These are phyloP conservation scores for Scalesia atractyloides DNA, from an alignment of 129 eudicot species.

Conservation along the genomic window DNA sequence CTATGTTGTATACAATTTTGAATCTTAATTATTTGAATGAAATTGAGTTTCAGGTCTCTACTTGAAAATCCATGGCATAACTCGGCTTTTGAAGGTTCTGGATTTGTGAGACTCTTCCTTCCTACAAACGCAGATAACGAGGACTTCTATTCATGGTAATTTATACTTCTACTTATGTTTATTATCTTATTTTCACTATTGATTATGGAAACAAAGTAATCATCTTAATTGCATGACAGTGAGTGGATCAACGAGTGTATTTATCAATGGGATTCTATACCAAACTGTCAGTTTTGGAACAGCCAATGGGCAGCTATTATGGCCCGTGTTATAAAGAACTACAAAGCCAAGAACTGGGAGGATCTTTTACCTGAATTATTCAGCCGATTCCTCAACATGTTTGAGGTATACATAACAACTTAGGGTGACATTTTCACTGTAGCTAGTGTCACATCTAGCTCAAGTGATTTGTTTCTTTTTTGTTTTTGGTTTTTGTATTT, in stretches of 20 bases:
- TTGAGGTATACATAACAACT: conserved; percentile 54
- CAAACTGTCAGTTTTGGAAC: conserved; percentile 97
- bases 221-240: conserved; percentile 42
- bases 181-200: not conserved
- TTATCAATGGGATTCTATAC: conserved; percentile 81
- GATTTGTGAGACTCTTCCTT: conserved; percentile 90
- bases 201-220: conserved; percentile 14
- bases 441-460: too few relatives aligned
- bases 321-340: conserved; percentile 92
- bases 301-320: conserved; percentile 95
- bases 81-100: conserved; percentile 92
- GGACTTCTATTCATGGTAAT: conserved; percentile 87
- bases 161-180: conserved; percentile 4
- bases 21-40: conserved; percentile 2
- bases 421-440: too few relatives aligned
- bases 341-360: conserved; percentile 67
- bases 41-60: conserved; percentile 55
- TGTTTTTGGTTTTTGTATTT: too few relatives aligned
- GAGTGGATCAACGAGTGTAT: conserved; percentile 65
- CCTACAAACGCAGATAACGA: conserved; percentile 78
- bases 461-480: too few relatives aligned
- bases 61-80: conserved; percentile 99
- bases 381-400: conserved; percentile 82
- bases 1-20: not conserved
- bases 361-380: conserved; percentile 70